Conservation (phyloP, 257 asterid genomes). For the Solanum rostratum region DNA sequence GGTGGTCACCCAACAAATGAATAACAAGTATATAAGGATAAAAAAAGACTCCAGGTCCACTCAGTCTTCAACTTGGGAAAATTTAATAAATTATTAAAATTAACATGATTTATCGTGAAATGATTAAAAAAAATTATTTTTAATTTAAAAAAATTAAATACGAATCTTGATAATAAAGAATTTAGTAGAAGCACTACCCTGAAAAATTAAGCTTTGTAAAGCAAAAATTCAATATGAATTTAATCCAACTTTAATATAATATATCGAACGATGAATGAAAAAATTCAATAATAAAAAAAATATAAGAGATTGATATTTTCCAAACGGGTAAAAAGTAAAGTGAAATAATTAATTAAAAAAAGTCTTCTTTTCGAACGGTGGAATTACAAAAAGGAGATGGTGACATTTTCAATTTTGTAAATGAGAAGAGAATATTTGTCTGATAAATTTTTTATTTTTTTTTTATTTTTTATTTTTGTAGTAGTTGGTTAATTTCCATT, state of each 20-base stretch:
- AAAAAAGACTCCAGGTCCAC: background rate
- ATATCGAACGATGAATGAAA: too few relatives aligned
- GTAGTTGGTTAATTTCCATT: background rate
- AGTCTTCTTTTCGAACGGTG: background rate
- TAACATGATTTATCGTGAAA: too few relatives aligned
- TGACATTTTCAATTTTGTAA: background rate
- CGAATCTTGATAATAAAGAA: too few relatives aligned
- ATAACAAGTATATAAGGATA: background rate
- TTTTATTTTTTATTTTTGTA: background rate
- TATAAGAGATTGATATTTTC: background rate
- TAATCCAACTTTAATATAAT: too few relatives aligned
- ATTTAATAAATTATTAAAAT: background rate
- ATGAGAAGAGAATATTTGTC: background rate
- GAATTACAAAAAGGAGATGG: background rate
- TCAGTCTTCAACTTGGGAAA: background rate
- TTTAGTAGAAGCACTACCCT: accelerated
- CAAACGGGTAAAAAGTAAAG: background rate
- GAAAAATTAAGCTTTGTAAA: too few relatives aligned
- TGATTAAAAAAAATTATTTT: too few relatives aligned
- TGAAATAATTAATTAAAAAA: background rate
- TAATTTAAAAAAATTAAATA: too few relatives aligned
- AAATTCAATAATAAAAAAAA: background rate
- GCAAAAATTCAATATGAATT: too few relatives aligned
- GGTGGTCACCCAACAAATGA: background rate
- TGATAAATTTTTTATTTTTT: background rate